Conservation (phyloP, 257 asterid genomes). For the Datura wrightii region DNA sequence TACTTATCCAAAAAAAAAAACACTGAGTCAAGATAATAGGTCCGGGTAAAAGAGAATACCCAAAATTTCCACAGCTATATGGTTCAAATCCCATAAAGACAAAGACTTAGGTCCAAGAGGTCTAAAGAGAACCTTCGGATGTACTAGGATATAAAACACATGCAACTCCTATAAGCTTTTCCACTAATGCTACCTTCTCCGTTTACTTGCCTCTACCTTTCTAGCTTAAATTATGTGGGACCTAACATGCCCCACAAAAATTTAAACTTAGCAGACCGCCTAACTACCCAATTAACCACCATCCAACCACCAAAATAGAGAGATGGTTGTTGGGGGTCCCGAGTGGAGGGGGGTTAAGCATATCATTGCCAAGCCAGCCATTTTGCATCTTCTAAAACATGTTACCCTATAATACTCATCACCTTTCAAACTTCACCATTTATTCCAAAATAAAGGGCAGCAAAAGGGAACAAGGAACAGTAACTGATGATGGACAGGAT, state of each 20-base stretch:
- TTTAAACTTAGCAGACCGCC: neutral
- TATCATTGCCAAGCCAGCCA: neutral
- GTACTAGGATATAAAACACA: neutral
- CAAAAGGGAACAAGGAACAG: neutral
- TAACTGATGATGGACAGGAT: neutral
- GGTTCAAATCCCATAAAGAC: neutral
- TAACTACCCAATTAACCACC: slow-evolving; percentile 8
- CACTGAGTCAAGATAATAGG: neutral
- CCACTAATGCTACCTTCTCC: neutral
- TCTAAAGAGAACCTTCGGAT: neutral
- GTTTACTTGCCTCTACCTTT: neutral
- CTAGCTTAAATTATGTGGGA: neutral
- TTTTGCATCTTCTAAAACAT: neutral
- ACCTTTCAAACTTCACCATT: neutral
- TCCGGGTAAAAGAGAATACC: neutral
- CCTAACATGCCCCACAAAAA: neutral
- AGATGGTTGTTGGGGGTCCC: neutral
- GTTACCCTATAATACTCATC: neutral
- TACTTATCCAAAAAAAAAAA: neutral
- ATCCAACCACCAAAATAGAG: slow-evolving; percentile 21
- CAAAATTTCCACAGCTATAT: neutral
- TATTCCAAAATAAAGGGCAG: neutral
- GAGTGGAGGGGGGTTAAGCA: neutral
- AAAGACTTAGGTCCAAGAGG: neutral
- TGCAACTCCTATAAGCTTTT: neutral